Evolutionary conservation across 176 grass and related monocot genomes (phyloP).

Genomic region (Zea luxurians): DNA sequence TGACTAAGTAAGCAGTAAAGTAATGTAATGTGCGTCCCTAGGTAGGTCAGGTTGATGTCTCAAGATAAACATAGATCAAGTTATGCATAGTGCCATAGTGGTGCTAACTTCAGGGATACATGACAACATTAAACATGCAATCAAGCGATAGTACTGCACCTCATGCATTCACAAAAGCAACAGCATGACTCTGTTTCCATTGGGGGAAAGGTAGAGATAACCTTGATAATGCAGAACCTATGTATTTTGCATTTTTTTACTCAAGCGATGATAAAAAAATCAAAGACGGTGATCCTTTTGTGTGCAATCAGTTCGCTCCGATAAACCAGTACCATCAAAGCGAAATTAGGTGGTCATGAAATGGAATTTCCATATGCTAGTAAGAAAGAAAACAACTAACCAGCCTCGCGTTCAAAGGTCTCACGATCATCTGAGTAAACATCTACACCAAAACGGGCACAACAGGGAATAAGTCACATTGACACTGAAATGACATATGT

Average conservation of each 20-base stretch:
- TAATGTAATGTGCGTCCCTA: not conserved
- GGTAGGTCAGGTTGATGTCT: conserved; percentile 4
- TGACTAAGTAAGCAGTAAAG: conserved; percentile 6
- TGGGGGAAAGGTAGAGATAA: not conserved
- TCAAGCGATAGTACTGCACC: not conserved
- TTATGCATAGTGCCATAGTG: not conserved
- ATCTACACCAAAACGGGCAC: conserved; percentile 58
- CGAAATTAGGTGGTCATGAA: not conserved
- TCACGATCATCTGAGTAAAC: conserved; percentile 89
- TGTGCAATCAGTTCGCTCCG: not conserved
- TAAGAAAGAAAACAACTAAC: conserved; percentile 51
- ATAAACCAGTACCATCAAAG: not conserved
- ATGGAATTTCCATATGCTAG: not conserved
- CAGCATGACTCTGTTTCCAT: not conserved
- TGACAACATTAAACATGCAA: conserved; percentile 4
- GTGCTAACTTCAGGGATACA: conserved; percentile 18
- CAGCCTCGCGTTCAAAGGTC: conserved; percentile 84
- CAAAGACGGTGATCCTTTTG: not conserved
- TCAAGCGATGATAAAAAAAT: not conserved
- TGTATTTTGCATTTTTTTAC: conserved; percentile 6
- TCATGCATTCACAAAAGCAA: conserved; percentile 9
- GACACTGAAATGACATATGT: not conserved
- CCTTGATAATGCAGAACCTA: not conserved
- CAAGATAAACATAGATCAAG: conserved; percentile 7
- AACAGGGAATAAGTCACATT: conserved; percentile 26